phyloP scores from a whole-genome alignment of 2,329 filamentous ascomycete species.

The Colletotrichum somersetense region DNA sequence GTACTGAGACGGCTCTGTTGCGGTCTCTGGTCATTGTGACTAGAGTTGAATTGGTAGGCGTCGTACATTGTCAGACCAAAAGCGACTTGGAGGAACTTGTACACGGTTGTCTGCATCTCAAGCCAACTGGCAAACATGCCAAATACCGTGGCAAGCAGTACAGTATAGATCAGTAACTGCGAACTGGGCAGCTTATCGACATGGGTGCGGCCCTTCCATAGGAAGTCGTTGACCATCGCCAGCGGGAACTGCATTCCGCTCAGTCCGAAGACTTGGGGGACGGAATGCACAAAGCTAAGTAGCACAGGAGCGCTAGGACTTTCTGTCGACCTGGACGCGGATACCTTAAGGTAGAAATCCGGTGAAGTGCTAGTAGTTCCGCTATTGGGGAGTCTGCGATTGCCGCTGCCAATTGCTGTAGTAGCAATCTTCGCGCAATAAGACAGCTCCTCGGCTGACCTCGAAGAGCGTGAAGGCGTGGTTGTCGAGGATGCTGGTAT shows the following conservation, averaged over 20 bases:
- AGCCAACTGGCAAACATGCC: background rate
- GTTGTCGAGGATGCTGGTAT: background rate
- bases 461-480: background rate
- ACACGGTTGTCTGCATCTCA: background rate
- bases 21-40: slow-evolving; percentile 35
- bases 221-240: background rate
- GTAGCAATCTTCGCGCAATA: background rate
- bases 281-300: background rate
- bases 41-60: slow-evolving; percentile 15
- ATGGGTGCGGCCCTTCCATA: slow-evolving; percentile 9
- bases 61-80: slow-evolving; percentile 23
- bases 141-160: slow-evolving; percentile 12
- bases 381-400: background rate
- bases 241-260: background rate
- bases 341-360: background rate
- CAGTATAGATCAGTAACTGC: slow-evolving; percentile 9
- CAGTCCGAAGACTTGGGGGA: background rate
- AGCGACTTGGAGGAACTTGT: slow-evolving; percentile 15
- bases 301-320: background rate
- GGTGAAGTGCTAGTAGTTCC: background rate
- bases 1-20: slow-evolving; percentile 40
- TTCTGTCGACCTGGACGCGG: background rate
- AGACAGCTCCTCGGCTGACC: slow-evolving; percentile 7
- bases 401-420: background rate
- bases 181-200: background rate